Conservation (phyloP, 1,284 basidiomycete species). For the Anthracocystis walkeri region DNA sequence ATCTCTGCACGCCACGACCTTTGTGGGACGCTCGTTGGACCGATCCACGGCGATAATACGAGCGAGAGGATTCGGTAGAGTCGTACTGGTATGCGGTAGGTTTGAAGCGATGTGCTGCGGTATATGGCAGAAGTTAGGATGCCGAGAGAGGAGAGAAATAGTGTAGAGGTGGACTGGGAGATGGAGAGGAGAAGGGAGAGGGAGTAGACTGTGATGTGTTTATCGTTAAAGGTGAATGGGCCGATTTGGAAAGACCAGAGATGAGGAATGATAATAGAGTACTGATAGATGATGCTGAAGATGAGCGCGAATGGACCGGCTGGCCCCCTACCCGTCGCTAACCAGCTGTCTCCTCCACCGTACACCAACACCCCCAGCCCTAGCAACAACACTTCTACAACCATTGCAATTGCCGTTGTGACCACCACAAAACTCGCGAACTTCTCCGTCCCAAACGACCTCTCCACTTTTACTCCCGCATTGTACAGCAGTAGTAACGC, state of each 20-base stretch:
- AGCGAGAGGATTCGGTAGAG: constrained; percentile 19
- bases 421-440: constrained; percentile 73
- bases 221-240: constrained; percentile 17
- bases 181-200: constrained; percentile 22
- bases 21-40: constrained; percentile 19
- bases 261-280: constrained; percentile 38
- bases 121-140: constrained; percentile 26
- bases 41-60: constrained; percentile 20
- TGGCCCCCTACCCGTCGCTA: constrained; percentile 3
- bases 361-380: neutral
- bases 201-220: constrained; percentile 18
- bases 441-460: constrained; percentile 86
- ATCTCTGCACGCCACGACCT: constrained; percentile 32
- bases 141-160: constrained; percentile 16
- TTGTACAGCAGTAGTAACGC: constrained; percentile 81
- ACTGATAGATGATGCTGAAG: constrained; percentile 39
- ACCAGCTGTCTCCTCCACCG: neutral
- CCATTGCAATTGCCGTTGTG: constrained; percentile 18
- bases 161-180: constrained; percentile 14
- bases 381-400: constrained; percentile 17
- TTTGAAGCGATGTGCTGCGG: constrained; percentile 6
- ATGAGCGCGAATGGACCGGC: constrained; percentile 39
- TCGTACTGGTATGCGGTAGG: constrained; percentile 25
- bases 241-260: constrained; percentile 32
- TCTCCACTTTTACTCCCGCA: constrained; percentile 80